A percentile compares a stretch with the other conserved stretches of the same genome.
These are phyloP conservation scores for Halenospora varia DNA, from an alignment of 495 filamentous ascomycete species.

Conservation along the genomic window DNA sequence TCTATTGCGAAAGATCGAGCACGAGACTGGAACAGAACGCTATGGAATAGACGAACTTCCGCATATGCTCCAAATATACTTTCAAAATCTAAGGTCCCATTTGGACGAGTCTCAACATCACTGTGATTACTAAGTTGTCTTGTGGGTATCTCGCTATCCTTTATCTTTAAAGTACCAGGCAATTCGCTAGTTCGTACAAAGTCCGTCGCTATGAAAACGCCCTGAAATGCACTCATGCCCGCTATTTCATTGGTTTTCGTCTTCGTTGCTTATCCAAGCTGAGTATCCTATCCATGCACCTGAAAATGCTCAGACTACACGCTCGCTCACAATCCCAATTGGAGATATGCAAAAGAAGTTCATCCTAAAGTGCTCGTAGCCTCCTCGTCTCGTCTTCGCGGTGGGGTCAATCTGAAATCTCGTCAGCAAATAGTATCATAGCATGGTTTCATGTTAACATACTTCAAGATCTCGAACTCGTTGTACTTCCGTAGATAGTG, in stretches of 20 bases:
- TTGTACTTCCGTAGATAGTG: conserved; percentile 64
- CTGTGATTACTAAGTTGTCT: neutral
- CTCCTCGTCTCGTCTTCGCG: neutral
- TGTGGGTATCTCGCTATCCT: neutral
- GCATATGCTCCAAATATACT: too few relatives aligned
- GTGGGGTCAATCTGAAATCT: conserved; percentile 5
- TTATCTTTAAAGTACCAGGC: neutral
- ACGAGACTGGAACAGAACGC: too few relatives aligned
- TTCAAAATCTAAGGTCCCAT: too few relatives aligned
- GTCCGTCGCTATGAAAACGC: neutral
- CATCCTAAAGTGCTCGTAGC: neutral
- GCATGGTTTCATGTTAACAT: conserved; percentile 28
- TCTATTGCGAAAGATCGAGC: neutral
- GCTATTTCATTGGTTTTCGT: neutral
- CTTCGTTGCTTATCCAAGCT: neutral
- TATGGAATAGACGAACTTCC: too few relatives aligned
- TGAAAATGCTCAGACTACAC: neutral
- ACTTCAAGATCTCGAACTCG: conserved; percentile 78
- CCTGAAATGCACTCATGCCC: neutral
- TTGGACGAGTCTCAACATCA: neutral
- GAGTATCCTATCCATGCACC: neutral
- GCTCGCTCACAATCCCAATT: neutral
- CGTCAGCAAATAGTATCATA: neutral
- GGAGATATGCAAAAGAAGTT: neutral
- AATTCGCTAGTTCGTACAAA: neutral